These are phyloP conservation scores for Eleusine indica DNA, from an alignment of 176 grass and related monocot genomes.

Conservation along the genomic window DNA sequence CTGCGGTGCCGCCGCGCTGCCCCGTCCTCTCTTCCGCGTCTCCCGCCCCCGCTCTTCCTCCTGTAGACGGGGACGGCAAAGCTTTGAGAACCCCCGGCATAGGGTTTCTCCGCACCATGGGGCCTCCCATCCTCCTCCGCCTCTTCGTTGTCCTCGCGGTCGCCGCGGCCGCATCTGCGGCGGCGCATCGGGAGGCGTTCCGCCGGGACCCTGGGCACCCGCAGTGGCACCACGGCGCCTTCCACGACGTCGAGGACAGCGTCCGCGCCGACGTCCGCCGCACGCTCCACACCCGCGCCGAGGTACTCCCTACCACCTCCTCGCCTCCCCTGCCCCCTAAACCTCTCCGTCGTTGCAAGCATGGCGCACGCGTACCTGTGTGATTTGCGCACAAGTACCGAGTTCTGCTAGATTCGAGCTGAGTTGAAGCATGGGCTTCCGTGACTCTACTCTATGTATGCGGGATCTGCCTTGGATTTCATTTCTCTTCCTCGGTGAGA, in stretches of 20 bases:
- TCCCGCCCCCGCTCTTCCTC: neutral
- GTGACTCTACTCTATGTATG: slow-evolving; percentile 10
- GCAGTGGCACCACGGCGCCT: slow-evolving; percentile 89
- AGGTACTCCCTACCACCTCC: slow-evolving; percentile 52
- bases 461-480: slow-evolving; percentile 44
- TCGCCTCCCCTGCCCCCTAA: neutral
- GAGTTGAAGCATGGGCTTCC: neutral
- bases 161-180: slow-evolving; percentile 20
- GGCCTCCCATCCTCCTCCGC: slow-evolving; percentile 26
- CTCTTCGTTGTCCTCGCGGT: slow-evolving; percentile 37
- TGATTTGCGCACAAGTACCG: slow-evolving; percentile 20
- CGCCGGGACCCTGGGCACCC: slow-evolving; percentile 83
- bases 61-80: slow-evolving; percentile 27
- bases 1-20: slow-evolving; percentile 37
- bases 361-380: neutral
- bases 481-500: slow-evolving; percentile 16
- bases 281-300: slow-evolving; percentile 90
- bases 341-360: slow-evolving; percentile 26
- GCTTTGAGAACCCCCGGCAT: slow-evolving; percentile 18
- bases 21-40: neutral
- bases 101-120: slow-evolving; percentile 43
- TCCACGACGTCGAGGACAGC: slow-evolving; percentile 81
- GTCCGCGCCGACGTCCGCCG: slow-evolving; percentile 87
- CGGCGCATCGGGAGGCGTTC: slow-evolving; percentile 61
- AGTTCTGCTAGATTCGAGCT: slow-evolving; percentile 8